Evolutionary conservation across 306 rosid genomes (phyloP).

Genomic region (Fragaria vesca): DNA sequence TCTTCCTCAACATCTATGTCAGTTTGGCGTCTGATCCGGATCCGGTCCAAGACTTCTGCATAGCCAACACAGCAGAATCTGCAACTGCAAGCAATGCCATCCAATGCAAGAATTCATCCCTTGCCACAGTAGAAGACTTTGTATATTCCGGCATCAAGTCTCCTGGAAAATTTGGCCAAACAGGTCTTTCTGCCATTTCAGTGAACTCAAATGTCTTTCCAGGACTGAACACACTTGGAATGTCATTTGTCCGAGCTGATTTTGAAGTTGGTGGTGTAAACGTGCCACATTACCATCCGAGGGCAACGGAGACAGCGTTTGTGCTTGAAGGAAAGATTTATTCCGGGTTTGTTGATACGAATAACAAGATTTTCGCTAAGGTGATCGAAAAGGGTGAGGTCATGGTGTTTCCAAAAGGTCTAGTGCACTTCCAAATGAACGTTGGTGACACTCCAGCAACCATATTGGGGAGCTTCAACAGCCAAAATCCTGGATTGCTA

Average conservation of each 20-base stretch:
- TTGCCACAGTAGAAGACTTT: slow-evolving; percentile 67
- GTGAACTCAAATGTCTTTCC: slow-evolving; percentile 76
- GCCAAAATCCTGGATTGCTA: slow-evolving; percentile 86
- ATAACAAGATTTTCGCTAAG: slow-evolving; percentile 63
- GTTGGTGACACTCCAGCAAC: slow-evolving; percentile 81
- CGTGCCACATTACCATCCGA: slow-evolving; percentile 82
- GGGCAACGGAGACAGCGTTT: slow-evolving; percentile 80
- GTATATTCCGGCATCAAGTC: slow-evolving; percentile 61
- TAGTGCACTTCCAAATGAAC: slow-evolving; percentile 89
- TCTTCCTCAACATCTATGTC: slow-evolving; percentile 33
- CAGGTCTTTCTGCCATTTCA: slow-evolving; percentile 55
- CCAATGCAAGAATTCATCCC: slow-evolving; percentile 73
- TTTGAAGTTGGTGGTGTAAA: slow-evolving; percentile 76
- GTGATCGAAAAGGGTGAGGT: slow-evolving; percentile 90
- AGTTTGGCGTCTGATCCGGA: slow-evolving; percentile 80
- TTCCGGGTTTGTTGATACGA: slow-evolving; percentile 79
- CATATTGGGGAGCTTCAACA: slow-evolving; percentile 75
- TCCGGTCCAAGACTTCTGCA: slow-evolving; percentile 80
- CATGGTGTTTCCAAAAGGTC: slow-evolving; percentile 85
- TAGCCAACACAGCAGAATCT: slow-evolving; percentile 37
- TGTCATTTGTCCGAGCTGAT: slow-evolving; percentile 82
- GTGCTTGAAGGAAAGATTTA: slow-evolving; percentile 75
- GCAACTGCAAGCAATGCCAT: slow-evolving; percentile 23
- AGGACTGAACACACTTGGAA: slow-evolving; percentile 87
- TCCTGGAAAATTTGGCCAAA: slow-evolving; percentile 55